Evolutionary conservation across 1,284 basidiomycete species (phyloP), one percentile per base, ranked within the genome.

Genomic region (Lentinula novae-zelandiae): DNA sequence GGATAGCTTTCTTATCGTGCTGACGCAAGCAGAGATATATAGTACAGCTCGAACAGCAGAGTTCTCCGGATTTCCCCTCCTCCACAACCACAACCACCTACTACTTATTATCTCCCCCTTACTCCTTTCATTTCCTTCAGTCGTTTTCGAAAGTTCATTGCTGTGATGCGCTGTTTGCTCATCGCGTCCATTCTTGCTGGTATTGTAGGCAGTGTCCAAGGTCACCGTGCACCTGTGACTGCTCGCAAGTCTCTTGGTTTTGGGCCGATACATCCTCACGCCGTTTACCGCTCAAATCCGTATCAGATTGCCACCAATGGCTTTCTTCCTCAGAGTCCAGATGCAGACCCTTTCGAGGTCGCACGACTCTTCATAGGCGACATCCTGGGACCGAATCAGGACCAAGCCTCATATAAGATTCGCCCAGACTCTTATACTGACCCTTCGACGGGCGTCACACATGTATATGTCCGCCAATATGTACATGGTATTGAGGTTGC

Each of bases 391-490:
- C 70, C 73, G 53, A 74, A 76, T 58, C 66, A 74, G 1, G 70
- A 73, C 9, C 72, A 72, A 22, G 78, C 76, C 65, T 70, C 78
- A 0, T 90, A 83, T 70, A 77, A 77, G 68, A 81, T 93, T 64
- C 84, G 89, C 57, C 76, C 84, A 60, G 89, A 96, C 79, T 93
- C 92, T 36, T 96, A 96, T 74, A 94, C 91, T 53, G 94, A 96
- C 75, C 75, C 77, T 62, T 82, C 81, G 61, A 94, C 92, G 1
- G 90, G 89, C n/a, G 81, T 95, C 52, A 89, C 91, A 20, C 92
- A 96, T 73, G 79, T 94, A 66, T 95, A 93, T 68, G 85, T 89
- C 64, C 84, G 87, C 65, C 94, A 98, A 75, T 67, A 90, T 57
- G 73, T 95, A 67, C 85, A 90, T 64, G 92, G 93, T 46, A 77